phyloP scores from a whole-genome alignment of 1,284 basidiomycete genomes.

The Moesziomyces aphidis region DNA sequence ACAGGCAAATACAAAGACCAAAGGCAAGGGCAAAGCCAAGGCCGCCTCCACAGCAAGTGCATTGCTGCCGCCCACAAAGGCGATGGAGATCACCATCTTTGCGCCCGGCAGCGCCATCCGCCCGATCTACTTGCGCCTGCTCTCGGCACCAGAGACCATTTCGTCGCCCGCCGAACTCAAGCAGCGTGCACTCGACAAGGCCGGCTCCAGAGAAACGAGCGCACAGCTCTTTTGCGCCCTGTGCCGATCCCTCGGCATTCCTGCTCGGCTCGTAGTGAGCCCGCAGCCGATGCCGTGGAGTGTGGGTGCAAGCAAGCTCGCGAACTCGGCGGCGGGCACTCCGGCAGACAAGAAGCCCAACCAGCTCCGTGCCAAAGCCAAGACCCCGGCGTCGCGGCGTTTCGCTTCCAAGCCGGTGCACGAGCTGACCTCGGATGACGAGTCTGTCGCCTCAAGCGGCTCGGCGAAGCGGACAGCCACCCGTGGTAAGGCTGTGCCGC shows the following conservation, averaged over 20 bases:
- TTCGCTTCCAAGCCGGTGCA: conserved; percentile 44
- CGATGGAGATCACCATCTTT: conserved; percentile 70
- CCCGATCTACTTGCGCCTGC: conserved; percentile 65
- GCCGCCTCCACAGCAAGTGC: neutral
- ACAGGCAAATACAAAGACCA: conserved; percentile 5
- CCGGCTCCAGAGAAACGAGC: conserved; percentile 86
- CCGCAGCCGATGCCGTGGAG: conserved; percentile 90
- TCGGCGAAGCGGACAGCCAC: conserved; percentile 16
- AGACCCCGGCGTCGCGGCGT: conserved; percentile 9
- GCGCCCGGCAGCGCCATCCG: conserved; percentile 48
- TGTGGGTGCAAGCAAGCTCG: conserved; percentile 67
- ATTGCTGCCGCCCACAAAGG: conserved; percentile 24
- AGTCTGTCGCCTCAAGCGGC: conserved; percentile 15
- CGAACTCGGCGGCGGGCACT: conserved; percentile 47
- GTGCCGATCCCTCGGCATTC: conserved; percentile 86
- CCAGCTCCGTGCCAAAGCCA: conserved; percentile 21
- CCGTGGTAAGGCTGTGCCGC: conserved; percentile 6
- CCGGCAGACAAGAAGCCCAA: conserved; percentile 62
- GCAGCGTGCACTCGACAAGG: conserved; percentile 84
- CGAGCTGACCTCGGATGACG: conserved; percentile 56
- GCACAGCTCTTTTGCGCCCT: conserved; percentile 92
- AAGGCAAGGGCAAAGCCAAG: conserved; percentile 24
- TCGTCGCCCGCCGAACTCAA: conserved; percentile 84
- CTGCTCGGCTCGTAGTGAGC: conserved; percentile 87
- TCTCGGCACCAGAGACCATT: conserved; percentile 76